Evolutionary conservation across 2,329 filamentous ascomycete species (phyloP), one percentile per base, ranked within the genome.

Genomic region (Fusarium pininemorale): DNA sequence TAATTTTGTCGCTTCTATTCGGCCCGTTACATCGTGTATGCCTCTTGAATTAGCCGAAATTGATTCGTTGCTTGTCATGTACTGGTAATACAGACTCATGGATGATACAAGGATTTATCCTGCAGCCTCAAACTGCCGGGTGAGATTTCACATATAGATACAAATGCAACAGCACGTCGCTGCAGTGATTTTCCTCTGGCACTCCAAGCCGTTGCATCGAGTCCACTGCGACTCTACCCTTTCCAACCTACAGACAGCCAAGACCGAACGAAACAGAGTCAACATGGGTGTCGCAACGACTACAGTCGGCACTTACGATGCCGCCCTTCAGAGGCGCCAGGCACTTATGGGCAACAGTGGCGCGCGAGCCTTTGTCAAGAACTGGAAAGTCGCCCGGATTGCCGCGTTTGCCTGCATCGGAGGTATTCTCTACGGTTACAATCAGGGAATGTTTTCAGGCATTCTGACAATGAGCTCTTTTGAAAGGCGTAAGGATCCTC

Each of bases 381-480:
- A 91, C 76, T 87, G 86, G 77, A 88, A 86, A 48, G 89, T 91
- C 22, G 89, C 90, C 73, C 83, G 86, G n/a, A 87, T 91, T 66
- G 88, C 89, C 4, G 82, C 87, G 47, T 91, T 91, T 78, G 89
- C 90, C 12, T 91, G 89, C 69, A 89, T 91, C 47, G 90, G 90
- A 26, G 89, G 90, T 59, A 83, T 90, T 6, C 82, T 90, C 3
- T 90, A 93, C 79, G 91, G 93, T 26, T 94, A 94, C 82, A 94
- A 94, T 78, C 91, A 94, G 80, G 93, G 92, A 65, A 80, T 81
- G 79, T 80, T 81, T 37, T 81, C 89, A n/a, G 92, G 92, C 30
- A 89, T 95, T 13, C 80, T 90, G 14, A 85, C 85, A 22, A 90
- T 90, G 88, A 83, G 83, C 3, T 77, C 87, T 9, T 90, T 90